Conservation (phyloP, 345 rosid genomes). For the Sonneratia alba region DNA sequence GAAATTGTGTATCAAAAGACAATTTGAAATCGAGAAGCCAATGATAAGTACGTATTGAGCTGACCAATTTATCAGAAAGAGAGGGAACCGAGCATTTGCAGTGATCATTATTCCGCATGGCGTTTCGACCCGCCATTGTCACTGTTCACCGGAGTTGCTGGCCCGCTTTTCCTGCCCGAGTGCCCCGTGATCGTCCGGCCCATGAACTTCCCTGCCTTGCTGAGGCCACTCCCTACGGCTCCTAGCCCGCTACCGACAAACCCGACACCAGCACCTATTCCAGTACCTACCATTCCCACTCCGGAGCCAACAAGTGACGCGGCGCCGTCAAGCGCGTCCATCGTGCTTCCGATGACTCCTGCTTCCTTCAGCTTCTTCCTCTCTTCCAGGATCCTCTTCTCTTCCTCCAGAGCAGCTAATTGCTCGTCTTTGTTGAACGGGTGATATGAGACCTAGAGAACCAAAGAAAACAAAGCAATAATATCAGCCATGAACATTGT, state of each 20-base stretch:
- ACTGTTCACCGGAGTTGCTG: slow-evolving; percentile 55
- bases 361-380: slow-evolving; percentile 81
- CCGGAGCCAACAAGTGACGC: slow-evolving; percentile 42
- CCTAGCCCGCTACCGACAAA: slow-evolving; percentile 44
- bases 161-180: slow-evolving; percentile 41
- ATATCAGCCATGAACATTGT: too few relatives aligned
- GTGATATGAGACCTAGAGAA: slow-evolving; percentile 53
- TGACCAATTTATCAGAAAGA: not conserved
- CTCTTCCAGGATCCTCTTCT: slow-evolving; percentile 67
- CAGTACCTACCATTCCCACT: slow-evolving; percentile 63
- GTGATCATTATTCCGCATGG: not conserved
- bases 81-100: not conserved
- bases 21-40: too few relatives aligned
- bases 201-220: slow-evolving; percentile 81
- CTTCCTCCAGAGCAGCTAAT: slow-evolving; percentile 68
- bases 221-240: slow-evolving; percentile 64
- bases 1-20: too few relatives aligned
- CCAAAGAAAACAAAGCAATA: not conserved
- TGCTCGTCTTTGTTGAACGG: slow-evolving; percentile 70
- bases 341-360: slow-evolving; percentile 82
- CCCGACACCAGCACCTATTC: slow-evolving; percentile 70
- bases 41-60: not conserved
- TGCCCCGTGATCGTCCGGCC: slow-evolving; percentile 74
- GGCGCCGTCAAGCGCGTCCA: slow-evolving; percentile 77
- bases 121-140: slow-evolving; percentile 43